Percentiles rank a stretch among this genome's conserved stretches.
phyloP scores from a whole-genome alignment of 2,329 filamentous ascomycete genomes.

The Podosphaera xanthii region DNA sequence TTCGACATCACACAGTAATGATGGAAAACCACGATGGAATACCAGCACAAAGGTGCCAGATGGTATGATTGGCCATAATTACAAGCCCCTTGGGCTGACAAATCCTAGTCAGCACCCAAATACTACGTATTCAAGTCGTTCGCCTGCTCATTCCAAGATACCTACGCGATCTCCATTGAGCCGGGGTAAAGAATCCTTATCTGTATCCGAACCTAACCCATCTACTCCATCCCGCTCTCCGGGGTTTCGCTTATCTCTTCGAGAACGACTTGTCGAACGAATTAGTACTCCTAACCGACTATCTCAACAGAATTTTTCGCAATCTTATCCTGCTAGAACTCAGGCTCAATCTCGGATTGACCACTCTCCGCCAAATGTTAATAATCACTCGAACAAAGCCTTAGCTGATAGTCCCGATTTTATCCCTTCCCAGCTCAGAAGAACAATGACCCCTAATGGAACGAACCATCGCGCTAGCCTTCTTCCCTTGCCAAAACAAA shows the following conservation, averaged over 20 bases:
- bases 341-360: conserved; percentile 20
- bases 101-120: conserved; percentile 9
- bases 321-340: conserved; percentile 20
- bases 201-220: conserved; percentile 11
- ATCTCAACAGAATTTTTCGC: conserved; percentile 21
- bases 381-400: conserved; percentile 32
- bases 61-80: conserved; percentile 44
- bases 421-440: conserved; percentile 16
- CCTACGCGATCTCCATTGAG: conserved; percentile 13
- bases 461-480: conserved; percentile 28
- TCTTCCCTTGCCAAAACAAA: conserved; percentile 21
- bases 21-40: conserved; percentile 52
- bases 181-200: conserved; percentile 13
- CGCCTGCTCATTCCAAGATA: conserved; percentile 13
- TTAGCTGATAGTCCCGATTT: conserved; percentile 8
- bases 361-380: conserved; percentile 17
- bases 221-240: conserved; percentile 13
- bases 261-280: conserved; percentile 23
- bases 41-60: conserved; percentile 37
- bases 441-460: conserved; percentile 34
- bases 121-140: conserved; percentile 8
- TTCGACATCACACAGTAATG: conserved; percentile 21
- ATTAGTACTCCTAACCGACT: conserved; percentile 26
- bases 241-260: conserved; percentile 23
- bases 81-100: conserved; percentile 30